Conservation (phyloP, 805 yeast species). For the Ogataea thermomethanolica region DNA sequence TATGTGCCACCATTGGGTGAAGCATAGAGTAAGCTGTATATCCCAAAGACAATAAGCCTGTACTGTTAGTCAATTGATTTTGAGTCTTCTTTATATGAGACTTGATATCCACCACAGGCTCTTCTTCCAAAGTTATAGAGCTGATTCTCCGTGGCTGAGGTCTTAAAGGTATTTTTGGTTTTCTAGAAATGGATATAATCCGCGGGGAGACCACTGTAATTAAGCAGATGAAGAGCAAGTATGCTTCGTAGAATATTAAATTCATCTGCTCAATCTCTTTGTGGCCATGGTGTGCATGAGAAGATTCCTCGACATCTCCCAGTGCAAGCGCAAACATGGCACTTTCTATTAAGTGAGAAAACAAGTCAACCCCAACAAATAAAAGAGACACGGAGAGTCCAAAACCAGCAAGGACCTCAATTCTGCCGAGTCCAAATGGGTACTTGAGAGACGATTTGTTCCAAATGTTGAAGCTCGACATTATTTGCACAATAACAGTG, state of each 20-base stretch:
- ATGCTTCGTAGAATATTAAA: constrained; percentile 29
- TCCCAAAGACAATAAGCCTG: constrained; percentile 41
- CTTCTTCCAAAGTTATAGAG: constrained; percentile 26
- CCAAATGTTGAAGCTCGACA: constrained; percentile 95
- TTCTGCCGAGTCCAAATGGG: constrained; percentile 92
- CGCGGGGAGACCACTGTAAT: constrained; percentile 36
- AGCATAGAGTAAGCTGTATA: constrained; percentile 31
- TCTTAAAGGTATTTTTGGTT: constrained; percentile 9
- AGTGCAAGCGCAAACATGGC: constrained; percentile 42
- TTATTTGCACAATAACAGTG: constrained; percentile 66
- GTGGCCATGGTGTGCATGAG: constrained; percentile 32
- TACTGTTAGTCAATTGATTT: constrained; percentile 35
- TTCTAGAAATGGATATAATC: constrained; percentile 12
- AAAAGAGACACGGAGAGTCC: constrained; percentile 79
- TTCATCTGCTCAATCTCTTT: constrained; percentile 22
- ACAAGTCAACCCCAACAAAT: constrained; percentile 86
- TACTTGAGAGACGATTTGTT: constrained; percentile 71
- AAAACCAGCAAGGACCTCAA: constrained; percentile 84
- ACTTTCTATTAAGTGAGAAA: constrained; percentile 86
- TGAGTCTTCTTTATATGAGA: constrained; percentile 12
- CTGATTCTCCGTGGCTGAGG: constrained; percentile 25
- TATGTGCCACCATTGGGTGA: constrained; percentile 25
- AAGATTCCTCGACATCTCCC: constrained; percentile 28
- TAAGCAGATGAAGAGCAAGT: constrained; percentile 23
- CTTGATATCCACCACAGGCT: constrained; percentile 15